Evolutionary conservation across 2,329 filamentous ascomycete genomes (phyloP).

Genomic region (Rosellinia necatrix): DNA sequence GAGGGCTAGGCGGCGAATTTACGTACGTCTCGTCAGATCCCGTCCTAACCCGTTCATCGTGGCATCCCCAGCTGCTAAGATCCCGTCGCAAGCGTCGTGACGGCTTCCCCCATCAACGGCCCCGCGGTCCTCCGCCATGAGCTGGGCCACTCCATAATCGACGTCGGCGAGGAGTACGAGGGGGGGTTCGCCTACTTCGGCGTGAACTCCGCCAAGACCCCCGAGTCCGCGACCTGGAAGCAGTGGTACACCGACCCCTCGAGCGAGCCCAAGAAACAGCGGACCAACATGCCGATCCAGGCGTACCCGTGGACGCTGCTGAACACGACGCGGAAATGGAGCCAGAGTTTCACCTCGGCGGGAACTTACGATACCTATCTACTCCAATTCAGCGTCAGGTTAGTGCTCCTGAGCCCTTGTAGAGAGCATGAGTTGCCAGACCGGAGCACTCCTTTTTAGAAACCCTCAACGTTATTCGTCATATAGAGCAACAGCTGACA

Average conservation of each 20-base stretch:
- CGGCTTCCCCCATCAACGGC: slow-evolving; percentile 36
- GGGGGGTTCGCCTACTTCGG: slow-evolving; percentile 36
- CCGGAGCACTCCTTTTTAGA: too few species aligned
- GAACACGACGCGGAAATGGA: slow-evolving; percentile 37
- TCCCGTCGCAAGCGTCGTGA: slow-evolving; percentile 31
- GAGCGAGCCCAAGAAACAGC: slow-evolving; percentile 35
- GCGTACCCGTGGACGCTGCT: slow-evolving; percentile 41
- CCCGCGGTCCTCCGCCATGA: slow-evolving; percentile 40
- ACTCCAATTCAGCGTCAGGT: slow-evolving; percentile 37
- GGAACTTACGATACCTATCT: slow-evolving; percentile 37
- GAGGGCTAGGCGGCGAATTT: slow-evolving; percentile 39
- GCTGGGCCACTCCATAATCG: slow-evolving; percentile 41
- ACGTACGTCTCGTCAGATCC: slow-evolving; percentile 30
- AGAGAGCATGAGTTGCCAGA: background rate
- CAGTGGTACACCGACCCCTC: slow-evolving; percentile 39
- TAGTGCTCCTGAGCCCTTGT: background rate
- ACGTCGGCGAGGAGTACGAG: slow-evolving; percentile 41
- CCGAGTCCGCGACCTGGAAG: slow-evolving; percentile 33
- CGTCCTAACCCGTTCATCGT: background rate
- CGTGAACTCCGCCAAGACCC: slow-evolving; percentile 35
- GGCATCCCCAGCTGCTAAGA: background rate
- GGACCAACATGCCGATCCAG: slow-evolving; percentile 41
- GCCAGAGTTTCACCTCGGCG: slow-evolving; percentile 34
- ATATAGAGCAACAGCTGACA: background rate
- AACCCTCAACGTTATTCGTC: background rate